Conservation (phyloP, 1,139 yeast genomes). For the Blastobotrys aristatus region DNA sequence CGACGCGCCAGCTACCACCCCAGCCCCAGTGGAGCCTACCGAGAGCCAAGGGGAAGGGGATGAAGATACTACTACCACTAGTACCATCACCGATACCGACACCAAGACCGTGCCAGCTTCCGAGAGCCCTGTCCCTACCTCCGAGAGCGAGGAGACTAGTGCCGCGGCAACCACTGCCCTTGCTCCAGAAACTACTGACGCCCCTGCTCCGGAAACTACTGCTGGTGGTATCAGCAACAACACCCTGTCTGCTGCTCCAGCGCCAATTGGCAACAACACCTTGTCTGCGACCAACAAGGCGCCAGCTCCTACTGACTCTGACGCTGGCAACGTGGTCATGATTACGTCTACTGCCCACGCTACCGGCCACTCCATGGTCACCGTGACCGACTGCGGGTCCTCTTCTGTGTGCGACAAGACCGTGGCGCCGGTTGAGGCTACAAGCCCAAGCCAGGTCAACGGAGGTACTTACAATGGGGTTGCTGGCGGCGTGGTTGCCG, state of each 20-base stretch:
- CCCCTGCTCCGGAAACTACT: not conserved
- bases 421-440: not conserved
- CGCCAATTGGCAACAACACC: not conserved
- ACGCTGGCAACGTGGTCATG: conserved; percentile 1
- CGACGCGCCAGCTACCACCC: not conserved
- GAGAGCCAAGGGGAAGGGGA: too few species aligned
- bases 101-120: not conserved
- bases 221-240: not conserved
- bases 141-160: not conserved
- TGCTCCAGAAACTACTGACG: not conserved
- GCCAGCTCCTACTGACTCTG: not conserved
- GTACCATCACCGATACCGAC: not conserved
- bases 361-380: not conserved
- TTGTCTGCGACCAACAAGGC: not conserved
- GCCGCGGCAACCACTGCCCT: not conserved
- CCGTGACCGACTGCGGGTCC: conserved; percentile 5
- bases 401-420: conserved; percentile 3
- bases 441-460: conserved; percentile 4
- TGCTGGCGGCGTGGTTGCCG: not conserved
- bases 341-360: not conserved
- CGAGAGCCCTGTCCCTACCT: too few species aligned
- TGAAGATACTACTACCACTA: not conserved
- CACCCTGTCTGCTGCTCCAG: not conserved
- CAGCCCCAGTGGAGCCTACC: too few species aligned
- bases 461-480: not conserved